Evolutionary conservation across 179 eudicot genomes (phyloP).

Genomic region (Pouteria campechiana): DNA sequence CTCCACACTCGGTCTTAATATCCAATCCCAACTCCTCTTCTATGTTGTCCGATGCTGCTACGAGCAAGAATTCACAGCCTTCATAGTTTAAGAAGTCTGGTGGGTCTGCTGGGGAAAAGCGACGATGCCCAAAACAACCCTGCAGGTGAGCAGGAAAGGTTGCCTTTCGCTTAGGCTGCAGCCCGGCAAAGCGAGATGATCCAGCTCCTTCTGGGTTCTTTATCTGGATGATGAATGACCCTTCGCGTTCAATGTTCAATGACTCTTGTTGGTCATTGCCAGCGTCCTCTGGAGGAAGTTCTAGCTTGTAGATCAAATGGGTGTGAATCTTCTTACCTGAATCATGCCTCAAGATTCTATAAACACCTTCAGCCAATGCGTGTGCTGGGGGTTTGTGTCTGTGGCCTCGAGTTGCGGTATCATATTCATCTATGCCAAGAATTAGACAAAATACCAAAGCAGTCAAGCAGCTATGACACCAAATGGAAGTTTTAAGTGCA

Average conservation of each 20-base stretch:
- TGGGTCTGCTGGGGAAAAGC: constrained; percentile 51
- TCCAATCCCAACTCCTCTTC: constrained; percentile 60
- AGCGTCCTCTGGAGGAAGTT: constrained; percentile 33
- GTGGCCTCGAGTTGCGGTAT: constrained; percentile 59
- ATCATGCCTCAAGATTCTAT: constrained; percentile 49
- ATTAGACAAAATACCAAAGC: too few relatives aligned
- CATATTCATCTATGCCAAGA: constrained; percentile 52
- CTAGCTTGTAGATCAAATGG: constrained; percentile 63
- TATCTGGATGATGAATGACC: constrained; percentile 57
- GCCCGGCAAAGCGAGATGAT: constrained; percentile 28
- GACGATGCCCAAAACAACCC: constrained; percentile 32
- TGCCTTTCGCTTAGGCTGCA: constrained; percentile 51
- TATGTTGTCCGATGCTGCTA: constrained; percentile 58
- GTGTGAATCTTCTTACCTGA: constrained; percentile 37
- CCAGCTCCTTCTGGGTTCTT: constrained; percentile 48
- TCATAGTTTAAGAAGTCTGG: constrained; percentile 70
- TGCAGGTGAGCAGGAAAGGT: constrained; percentile 60
- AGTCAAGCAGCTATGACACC: too few relatives aligned
- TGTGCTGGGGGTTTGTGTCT: constrained; percentile 35
- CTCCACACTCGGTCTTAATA: constrained; percentile 26
- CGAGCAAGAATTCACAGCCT: constrained; percentile 69
- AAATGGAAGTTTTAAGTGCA: too few relatives aligned
- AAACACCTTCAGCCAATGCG: constrained; percentile 70
- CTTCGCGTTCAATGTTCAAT: constrained; percentile 45
- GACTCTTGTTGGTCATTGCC: constrained; percentile 31